Conservation (phyloP, 805 yeast genomes). For the Pichia phayaonensis region DNA sequence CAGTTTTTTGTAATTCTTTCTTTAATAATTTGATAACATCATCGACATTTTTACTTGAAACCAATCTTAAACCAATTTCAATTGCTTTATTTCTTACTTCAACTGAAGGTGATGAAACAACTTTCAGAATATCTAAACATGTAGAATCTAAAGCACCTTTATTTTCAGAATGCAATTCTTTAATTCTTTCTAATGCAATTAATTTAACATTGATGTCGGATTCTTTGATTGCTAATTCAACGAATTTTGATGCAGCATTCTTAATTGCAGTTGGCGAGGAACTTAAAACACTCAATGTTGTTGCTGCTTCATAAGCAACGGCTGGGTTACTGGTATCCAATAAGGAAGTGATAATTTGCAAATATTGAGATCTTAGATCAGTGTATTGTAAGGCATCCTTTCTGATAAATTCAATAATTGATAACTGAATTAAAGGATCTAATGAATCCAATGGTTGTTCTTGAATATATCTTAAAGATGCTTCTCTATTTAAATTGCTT, state of each 20-base stretch:
- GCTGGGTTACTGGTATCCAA: conserved; percentile 62
- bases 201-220: conserved; percentile 94
- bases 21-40: conserved; percentile 87
- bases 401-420: conserved; percentile 86
- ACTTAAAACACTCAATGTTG: conserved; percentile 54
- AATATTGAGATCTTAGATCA: conserved; percentile 61
- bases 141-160: conserved; percentile 82
- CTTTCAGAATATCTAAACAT: conserved; percentile 78
- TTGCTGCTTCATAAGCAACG: conserved; percentile 88
- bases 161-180: conserved; percentile 60
- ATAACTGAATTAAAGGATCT: conserved; percentile 81
- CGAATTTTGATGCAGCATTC: conserved; percentile 77
- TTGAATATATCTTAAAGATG: conserved; percentile 77
- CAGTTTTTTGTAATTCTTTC: conserved; percentile 77
- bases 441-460: conserved; percentile 55
- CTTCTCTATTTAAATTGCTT: conserved; percentile 73
- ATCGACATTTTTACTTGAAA: conserved; percentile 84
- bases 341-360: conserved; percentile 63
- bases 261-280: conserved; percentile 58
- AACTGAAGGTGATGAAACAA: conserved; percentile 79
- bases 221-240: conserved; percentile 84
- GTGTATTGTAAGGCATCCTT: conserved; percentile 64
- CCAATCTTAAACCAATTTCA: conserved; percentile 71
- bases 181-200: conserved; percentile 81
- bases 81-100: conserved; percentile 88